Conservation (phyloP, 2,329 filamentous ascomycete species). For the Penicillium sp. region DNA sequence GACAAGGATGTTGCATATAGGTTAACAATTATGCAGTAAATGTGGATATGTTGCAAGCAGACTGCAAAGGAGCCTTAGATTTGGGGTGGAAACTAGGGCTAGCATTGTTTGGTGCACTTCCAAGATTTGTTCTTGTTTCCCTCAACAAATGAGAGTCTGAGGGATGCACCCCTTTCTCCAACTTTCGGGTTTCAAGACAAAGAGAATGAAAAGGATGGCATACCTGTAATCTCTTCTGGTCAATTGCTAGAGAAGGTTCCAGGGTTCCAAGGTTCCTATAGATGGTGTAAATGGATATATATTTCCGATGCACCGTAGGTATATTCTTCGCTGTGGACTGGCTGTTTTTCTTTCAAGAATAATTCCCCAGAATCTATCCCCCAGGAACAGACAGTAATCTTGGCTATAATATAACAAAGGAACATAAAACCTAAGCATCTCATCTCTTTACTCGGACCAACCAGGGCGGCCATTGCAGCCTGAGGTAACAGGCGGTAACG, state of each 20-base stretch:
- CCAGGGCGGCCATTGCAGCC: neutral
- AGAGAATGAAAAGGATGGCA: neutral
- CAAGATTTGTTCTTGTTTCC: neutral
- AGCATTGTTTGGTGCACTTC: neutral
- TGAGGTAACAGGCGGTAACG: conserved; percentile 1
- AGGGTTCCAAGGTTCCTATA: neutral
- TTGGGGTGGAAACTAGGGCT: neutral
- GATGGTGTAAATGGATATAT: neutral
- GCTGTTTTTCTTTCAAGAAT: neutral
- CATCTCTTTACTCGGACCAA: neutral
- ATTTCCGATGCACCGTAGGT: neutral
- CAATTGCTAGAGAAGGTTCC: neutral
- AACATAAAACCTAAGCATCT: neutral
- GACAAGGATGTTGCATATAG: neutral
- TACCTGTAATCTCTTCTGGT: neutral
- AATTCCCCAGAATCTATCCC: neutral
- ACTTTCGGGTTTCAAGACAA: neutral
- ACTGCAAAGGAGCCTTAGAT: neutral
- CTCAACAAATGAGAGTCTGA: neutral
- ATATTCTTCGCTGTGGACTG: neutral
- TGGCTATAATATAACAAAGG: neutral
- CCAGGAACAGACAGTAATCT: neutral
- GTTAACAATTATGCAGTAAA: neutral
- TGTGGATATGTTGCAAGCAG: neutral
- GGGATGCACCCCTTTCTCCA: neutral